Conservation (phyloP, 2,329 filamentous ascomycete species). For the Apiospora malaysiana region DNA sequence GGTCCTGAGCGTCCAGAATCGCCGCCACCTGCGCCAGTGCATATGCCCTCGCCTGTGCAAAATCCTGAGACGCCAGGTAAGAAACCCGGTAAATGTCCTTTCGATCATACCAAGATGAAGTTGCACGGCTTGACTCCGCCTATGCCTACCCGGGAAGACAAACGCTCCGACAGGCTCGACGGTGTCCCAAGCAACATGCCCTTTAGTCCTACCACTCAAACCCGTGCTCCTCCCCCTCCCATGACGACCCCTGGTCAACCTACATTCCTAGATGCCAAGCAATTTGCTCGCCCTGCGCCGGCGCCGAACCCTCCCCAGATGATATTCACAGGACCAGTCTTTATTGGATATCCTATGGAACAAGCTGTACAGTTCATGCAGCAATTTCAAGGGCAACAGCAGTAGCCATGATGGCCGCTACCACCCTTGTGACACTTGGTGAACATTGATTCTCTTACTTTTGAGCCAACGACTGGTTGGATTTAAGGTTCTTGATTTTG, state of each 20-base stretch:
- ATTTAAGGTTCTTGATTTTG: constrained; percentile 10
- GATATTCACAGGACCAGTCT: constrained; percentile 91
- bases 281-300: constrained; percentile 40
- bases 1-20: constrained; percentile 53
- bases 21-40: constrained; percentile 63
- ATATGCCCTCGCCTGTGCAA: constrained; percentile 48
- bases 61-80: constrained; percentile 32
- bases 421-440: not conserved
- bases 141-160: constrained; percentile 33
- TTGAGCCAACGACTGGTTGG: constrained; percentile 4
- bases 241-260: constrained; percentile 48
- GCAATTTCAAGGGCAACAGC: constrained; percentile 46
- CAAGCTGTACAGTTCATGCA: constrained; percentile 80
- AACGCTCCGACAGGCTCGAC: constrained; percentile 30
- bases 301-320: constrained; percentile 66
- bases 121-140: constrained; percentile 35
- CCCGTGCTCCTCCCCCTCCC: constrained; percentile 32
- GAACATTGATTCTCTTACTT: constrained; percentile 9
- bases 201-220: constrained; percentile 27
- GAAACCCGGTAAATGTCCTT: constrained; percentile 61
- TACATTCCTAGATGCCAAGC: constrained; percentile 56
- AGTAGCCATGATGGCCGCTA: not conserved
- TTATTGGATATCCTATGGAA: constrained; percentile 88
- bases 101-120: constrained; percentile 56
- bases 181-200: constrained; percentile 28